phyloP scores from a whole-genome alignment of 164 flowering plant species.

The Brasenia schreberi region DNA sequence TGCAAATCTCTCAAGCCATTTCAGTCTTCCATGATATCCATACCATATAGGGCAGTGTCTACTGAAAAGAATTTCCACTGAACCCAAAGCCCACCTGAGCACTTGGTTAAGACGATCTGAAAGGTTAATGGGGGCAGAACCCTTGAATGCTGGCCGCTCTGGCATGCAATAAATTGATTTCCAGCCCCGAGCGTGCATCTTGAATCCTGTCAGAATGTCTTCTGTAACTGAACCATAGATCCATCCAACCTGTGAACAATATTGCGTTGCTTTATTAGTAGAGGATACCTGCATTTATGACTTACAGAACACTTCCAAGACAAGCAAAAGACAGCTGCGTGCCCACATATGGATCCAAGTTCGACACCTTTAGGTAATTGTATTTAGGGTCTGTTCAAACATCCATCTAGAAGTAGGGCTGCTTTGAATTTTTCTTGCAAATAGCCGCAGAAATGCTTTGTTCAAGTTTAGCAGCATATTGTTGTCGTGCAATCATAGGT shows the following conservation, averaged over 20 bases:
- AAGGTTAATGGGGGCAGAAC: slow-evolving; percentile 11
- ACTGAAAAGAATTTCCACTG: slow-evolving; percentile 72
- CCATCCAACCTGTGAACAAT: slow-evolving; percentile 60
- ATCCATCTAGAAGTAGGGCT: no score
- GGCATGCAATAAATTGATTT: slow-evolving; percentile 84
- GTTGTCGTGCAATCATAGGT: no score
- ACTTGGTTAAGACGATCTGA: slow-evolving; percentile 49
- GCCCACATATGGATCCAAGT: no score
- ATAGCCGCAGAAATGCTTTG: no score
- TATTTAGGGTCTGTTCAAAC: no score
- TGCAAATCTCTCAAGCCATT: slow-evolving; percentile 48
- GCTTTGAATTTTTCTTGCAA: no score
- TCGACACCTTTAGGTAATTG: no score
- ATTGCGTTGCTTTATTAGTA: not conserved
- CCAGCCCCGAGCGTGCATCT: slow-evolving; percentile 95
- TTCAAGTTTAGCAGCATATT: no score
- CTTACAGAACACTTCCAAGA: not conserved
- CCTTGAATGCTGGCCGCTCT: slow-evolving; percentile 52
- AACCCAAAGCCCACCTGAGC: slow-evolving; percentile 87
- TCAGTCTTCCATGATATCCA: slow-evolving; percentile 35
- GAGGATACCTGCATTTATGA: not conserved
- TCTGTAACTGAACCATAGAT: slow-evolving; percentile 20
- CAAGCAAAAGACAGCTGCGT: not conserved
- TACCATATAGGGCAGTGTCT: slow-evolving; percentile 91
- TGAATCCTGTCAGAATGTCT: slow-evolving; percentile 32